phyloP scores from a whole-genome alignment of 345 rosid species.

The Kandelia obovata region DNA sequence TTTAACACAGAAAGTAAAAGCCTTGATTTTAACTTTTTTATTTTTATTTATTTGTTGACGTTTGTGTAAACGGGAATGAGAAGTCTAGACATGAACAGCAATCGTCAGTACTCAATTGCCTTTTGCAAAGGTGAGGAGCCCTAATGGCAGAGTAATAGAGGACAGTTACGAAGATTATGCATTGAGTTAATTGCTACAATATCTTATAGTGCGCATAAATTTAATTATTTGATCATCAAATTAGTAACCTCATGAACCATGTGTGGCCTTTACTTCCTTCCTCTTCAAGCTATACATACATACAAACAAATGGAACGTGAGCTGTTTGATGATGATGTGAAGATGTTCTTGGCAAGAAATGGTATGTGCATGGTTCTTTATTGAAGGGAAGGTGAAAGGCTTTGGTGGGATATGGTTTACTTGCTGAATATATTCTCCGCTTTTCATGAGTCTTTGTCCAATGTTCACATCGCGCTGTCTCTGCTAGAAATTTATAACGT shows the following conservation, averaged over 20 bases:
- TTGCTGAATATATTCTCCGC: slow-evolving; percentile 1
- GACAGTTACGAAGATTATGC: too few relatives aligned
- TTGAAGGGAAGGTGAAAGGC: slow-evolving; percentile 15
- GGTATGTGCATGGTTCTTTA: slow-evolving; percentile 6
- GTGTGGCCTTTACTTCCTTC: slow-evolving; percentile 5
- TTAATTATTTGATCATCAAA: too few relatives aligned
- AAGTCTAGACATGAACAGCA: too few relatives aligned
- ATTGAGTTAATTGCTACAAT: too few relatives aligned
- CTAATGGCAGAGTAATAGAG: too few relatives aligned
- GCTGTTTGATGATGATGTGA: slow-evolving; percentile 19
- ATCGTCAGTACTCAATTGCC: too few relatives aligned
- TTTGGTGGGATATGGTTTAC: slow-evolving; percentile 14
- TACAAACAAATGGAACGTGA: slow-evolving; percentile 4
- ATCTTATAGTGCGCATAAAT: too few relatives aligned
- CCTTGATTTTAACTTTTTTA: background rate
- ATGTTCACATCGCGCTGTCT: slow-evolving; percentile 17
- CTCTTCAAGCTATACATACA: slow-evolving; percentile 14
- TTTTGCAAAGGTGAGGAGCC: too few relatives aligned
- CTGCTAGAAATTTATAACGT: background rate
- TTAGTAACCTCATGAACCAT: background rate
- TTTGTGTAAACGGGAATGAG: background rate
- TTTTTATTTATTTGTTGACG: background rate
- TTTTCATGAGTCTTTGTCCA: slow-evolving; percentile 7
- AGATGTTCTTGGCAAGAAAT: slow-evolving; percentile 7
- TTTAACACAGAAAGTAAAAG: background rate